Evolutionary conservation across 2,329 filamentous ascomycete species (phyloP).

Genomic region (Clonostachys rosea): DNA sequence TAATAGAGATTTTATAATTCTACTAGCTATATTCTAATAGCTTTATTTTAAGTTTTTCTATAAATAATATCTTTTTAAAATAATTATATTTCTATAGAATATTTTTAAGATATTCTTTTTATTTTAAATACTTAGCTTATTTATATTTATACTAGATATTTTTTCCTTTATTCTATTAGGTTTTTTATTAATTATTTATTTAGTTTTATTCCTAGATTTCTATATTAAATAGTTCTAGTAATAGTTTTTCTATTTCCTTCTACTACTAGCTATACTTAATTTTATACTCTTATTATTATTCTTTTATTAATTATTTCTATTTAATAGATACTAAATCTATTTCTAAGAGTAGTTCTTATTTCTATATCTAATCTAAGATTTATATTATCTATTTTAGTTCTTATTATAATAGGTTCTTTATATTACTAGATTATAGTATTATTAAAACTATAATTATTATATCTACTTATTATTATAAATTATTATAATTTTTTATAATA

Average conservation of each 20-base stretch:
- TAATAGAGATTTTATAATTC: too few species aligned
- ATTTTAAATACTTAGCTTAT: not conserved
- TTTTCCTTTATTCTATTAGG: not conserved
- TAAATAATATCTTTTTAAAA: conserved; percentile 3
- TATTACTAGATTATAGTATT: too few species aligned
- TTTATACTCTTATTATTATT: not conserved
- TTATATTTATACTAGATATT: not conserved
- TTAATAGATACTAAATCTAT: not conserved
- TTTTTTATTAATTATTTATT: not conserved
- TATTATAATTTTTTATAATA: too few species aligned
- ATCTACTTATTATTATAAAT: too few species aligned
- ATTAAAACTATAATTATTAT: too few species aligned
- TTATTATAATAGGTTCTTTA: too few species aligned
- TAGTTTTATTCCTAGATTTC: not conserved
- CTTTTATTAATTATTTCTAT: not conserved
- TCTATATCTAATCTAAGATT: too few species aligned
- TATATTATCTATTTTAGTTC: too few species aligned
- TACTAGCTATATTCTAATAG: too few species aligned
- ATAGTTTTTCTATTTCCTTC: not conserved
- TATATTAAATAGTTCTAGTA: not conserved
- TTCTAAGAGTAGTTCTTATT: not conserved
- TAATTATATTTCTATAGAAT: conserved; percentile 2
- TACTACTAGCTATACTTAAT: not conserved
- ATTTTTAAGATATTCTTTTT: not conserved
- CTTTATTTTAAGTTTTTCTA: not conserved